Evolutionary conservation across 371 early-diverging fungal species (phyloP), one percentile per base, ranked within the genome.

Genomic region (Mucor sp.): DNA sequence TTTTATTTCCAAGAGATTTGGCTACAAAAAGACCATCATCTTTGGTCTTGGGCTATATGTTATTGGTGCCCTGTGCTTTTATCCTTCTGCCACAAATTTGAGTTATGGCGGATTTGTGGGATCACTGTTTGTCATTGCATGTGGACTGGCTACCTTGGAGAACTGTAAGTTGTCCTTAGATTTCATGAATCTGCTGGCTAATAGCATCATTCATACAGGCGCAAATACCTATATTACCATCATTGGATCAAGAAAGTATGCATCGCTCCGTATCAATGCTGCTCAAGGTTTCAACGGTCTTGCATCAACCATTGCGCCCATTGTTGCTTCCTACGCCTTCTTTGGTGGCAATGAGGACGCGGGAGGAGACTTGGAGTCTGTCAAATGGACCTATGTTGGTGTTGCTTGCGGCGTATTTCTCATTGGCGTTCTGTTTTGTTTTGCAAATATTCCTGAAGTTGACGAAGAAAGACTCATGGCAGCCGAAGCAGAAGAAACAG

Each of bases 401-500:
- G 76, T 83, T 8, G 83, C 74, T 17, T 75, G 78, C 63, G 79
- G 72, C 60, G 83, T 82, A 1, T 75, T 74, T 65, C 50, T 60
- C 32, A 72, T 83, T 60, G 80, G 70, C 12, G 25, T 79, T 1
- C 19, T 83, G 23, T 80, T 83, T 44, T 79, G 77, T 23, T 77
- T 83, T 68, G 76, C 76, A 0, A 60, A 63, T 14, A 76, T 83
- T 25, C 83, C 83, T 12, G 83, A 83, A 62, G 71, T 83, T 4
- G 78, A 80, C 37, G 82, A 82, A 62, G 82, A 79, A 48, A 73
- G 19, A 58, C 68, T 68, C 66, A 99, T 99, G 94, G 81, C 97
- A 32, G 95, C 94, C 68, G 94, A 92, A 61, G 96, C 96, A 55
- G 96, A 97, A 77, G 85, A 83, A 53, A 90, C 89, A 17, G 99